Evolutionary conservation across 1,139 yeast genomes (phyloP).

Genomic region (Sugiyamaella japonica): DNA sequence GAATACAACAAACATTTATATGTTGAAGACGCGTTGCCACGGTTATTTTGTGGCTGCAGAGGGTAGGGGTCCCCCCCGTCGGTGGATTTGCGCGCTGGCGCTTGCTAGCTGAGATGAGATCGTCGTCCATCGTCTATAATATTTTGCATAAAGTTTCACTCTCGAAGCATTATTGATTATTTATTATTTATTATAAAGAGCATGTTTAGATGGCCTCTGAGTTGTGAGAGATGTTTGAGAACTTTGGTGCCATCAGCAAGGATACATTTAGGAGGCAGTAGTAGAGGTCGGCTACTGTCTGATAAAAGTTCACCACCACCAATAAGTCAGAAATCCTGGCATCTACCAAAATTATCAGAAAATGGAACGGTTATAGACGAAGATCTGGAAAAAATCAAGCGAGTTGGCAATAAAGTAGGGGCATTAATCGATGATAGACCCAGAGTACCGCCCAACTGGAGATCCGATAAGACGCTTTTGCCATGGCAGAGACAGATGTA

Average conservation of each 20-base stretch:
- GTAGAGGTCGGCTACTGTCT: background rate
- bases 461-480: constrained; percentile 45
- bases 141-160: too few species aligned
- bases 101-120: background rate
- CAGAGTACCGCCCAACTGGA: constrained; percentile 48
- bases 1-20: background rate
- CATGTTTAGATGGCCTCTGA: too few species aligned
- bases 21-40: constrained; percentile 3
- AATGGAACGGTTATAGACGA: constrained; percentile 15
- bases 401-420: constrained; percentile 19
- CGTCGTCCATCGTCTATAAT: background rate
- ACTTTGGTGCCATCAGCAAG: too few species aligned
- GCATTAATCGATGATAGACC: constrained; percentile 22
- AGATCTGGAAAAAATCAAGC: constrained; percentile 6
- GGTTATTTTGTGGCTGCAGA: background rate
- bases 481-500: constrained; percentile 70
- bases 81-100: too few species aligned
- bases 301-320: background rate
- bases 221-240: too few species aligned
- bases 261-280: background rate
- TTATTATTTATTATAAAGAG: too few species aligned
- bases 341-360: constrained; percentile 21
- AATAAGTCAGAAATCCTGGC: constrained; percentile 19
- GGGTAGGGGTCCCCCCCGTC: background rate
- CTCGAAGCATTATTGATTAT: too few species aligned